Base-by-base conservation (phyloP, 495 filamentous ascomycete species). In the Xylaria cubensis region DNA sequence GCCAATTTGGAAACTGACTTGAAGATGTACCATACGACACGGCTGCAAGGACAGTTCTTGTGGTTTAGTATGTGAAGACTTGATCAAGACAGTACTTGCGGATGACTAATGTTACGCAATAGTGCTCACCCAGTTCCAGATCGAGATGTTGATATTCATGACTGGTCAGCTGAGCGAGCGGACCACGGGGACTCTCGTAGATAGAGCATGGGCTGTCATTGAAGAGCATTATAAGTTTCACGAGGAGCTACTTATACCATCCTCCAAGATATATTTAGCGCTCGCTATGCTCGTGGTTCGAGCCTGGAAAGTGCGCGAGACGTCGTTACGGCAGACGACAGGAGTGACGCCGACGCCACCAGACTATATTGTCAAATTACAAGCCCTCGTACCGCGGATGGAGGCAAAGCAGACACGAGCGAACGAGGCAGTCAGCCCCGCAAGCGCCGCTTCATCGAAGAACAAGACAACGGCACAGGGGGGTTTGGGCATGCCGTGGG, bases 131-230 rank as follows among this genome's bases (percentile, higher is more conserved):
- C 82, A 88, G 70, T 86, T 88, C 69, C 87, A 88, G 66, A 71
- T 86, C 36, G 86, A 87, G 71, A 77, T 86, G 19, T 87, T 88
- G 69, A 80, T 86, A 62, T 89, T 86, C 75, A 77, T 88, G 69
- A 75, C 85, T 1, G 86, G 83, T 42, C 86, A 89, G 69, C 81
- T 90, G 26, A 82, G 83, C 46, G 76, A 80, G 51, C 85, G 86
- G 29, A 85, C 81, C 1, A 81, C 82, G 36, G 88, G 87, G 41
- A 72, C 72, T 4, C 76, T 88, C 34, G 86, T 86, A 42, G 87
- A 89, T 56, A 82, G 87, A 32, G 86, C 86, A 15, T 89, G 88
- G 88, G 70, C 67, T 13, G 79, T 82, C 51, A 74, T 87, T 24
- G 77, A 79, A 13, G 61, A 75, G 13, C 74, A 82, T 21, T 89